phyloP scores from a whole-genome alignment of 257 asterid genomes.

The Lavandula angustifolia region DNA sequence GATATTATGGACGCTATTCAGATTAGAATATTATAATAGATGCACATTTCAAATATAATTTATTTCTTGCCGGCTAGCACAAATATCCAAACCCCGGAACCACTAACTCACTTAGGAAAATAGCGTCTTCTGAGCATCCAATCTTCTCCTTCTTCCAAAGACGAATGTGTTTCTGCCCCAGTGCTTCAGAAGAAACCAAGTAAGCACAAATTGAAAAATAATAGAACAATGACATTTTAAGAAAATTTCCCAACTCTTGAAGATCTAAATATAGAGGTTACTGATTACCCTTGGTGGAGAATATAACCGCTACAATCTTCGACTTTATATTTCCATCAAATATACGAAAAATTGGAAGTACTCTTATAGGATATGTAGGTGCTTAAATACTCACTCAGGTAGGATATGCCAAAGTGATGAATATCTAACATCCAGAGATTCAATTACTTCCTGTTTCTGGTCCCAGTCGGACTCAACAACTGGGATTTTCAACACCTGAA shows the following conservation, averaged over 20 bases:
- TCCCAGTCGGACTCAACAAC: slow-evolving; percentile 63
- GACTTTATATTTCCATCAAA: neutral
- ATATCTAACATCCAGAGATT: slow-evolving; percentile 67
- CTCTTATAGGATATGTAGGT: slow-evolving; percentile 22
- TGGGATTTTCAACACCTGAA: slow-evolving; percentile 60
- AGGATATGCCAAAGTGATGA: slow-evolving; percentile 61
- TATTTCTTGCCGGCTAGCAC: neutral
- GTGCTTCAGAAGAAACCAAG: slow-evolving; percentile 44
- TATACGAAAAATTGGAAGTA: slow-evolving; percentile 20
- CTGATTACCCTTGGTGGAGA: slow-evolving; percentile 1
- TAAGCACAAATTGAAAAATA: slow-evolving; percentile 31
- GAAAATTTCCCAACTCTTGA: slow-evolving; percentile 20
- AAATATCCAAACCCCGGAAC: slow-evolving; percentile 19
- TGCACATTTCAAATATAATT: slow-evolving; percentile 15
- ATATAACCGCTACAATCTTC: slow-evolving; percentile 10
- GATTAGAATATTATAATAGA: slow-evolving; percentile 14
- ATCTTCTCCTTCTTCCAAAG: slow-evolving; percentile 37
- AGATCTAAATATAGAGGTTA: slow-evolving; percentile 14
- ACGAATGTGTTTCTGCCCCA: slow-evolving; percentile 38
- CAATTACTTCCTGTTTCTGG: slow-evolving; percentile 71
- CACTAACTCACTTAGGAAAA: slow-evolving; percentile 65
- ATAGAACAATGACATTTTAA: slow-evolving; percentile 16
- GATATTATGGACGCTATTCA: slow-evolving; percentile 6
- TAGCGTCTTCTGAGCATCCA: slow-evolving; percentile 39
- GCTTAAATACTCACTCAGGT: slow-evolving; percentile 63